Conservation (phyloP, 441 rosid species). For the Melastoma candidum region DNA sequence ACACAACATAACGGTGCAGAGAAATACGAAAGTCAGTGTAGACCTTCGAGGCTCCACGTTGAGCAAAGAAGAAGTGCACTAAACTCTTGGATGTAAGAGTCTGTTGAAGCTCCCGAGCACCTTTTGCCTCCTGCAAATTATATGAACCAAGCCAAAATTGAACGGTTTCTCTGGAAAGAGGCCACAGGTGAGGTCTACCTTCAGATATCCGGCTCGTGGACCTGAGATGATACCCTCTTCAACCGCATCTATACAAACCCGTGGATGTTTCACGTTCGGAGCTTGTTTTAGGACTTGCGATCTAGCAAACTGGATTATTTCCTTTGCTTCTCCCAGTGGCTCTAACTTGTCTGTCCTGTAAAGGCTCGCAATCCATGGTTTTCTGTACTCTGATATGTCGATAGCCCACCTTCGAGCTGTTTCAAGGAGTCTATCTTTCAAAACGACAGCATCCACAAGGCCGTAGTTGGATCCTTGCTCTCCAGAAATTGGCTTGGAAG, state of each 20-base stretch:
- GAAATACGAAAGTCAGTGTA: not conserved
- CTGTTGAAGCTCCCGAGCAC: constrained; percentile 14
- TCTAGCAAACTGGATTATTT: constrained; percentile 18
- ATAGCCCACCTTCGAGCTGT: constrained; percentile 23
- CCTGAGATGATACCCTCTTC: constrained; percentile 23
- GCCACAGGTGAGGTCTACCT: constrained; percentile 9
- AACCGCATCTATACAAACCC: constrained; percentile 22
- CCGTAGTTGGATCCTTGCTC: constrained; percentile 15
- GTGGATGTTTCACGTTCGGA: constrained; percentile 24
- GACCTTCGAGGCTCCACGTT: constrained; percentile 20
- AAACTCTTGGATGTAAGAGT: constrained; percentile 18
- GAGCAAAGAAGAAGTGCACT: constrained; percentile 20
- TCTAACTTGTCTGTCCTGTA: constrained; percentile 22
- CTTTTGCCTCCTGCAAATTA: constrained; percentile 19
- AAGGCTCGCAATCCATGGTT: constrained; percentile 24
- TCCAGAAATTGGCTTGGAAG: constrained; percentile 21
- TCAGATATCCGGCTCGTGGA: constrained; percentile 16
- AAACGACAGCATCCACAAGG: constrained; percentile 17
- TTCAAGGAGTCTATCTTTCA: constrained; percentile 12
- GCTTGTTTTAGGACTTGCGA: constrained; percentile 10
- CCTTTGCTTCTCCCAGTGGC: constrained; percentile 19
- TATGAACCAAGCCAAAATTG: not conserved
- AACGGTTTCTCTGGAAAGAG: not conserved
- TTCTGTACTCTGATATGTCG: constrained; percentile 18
- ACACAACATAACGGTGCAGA: too few relatives aligned